Base-by-base conservation (phyloP, 75 land plant species). In the Isoetes taiwanensis region DNA sequence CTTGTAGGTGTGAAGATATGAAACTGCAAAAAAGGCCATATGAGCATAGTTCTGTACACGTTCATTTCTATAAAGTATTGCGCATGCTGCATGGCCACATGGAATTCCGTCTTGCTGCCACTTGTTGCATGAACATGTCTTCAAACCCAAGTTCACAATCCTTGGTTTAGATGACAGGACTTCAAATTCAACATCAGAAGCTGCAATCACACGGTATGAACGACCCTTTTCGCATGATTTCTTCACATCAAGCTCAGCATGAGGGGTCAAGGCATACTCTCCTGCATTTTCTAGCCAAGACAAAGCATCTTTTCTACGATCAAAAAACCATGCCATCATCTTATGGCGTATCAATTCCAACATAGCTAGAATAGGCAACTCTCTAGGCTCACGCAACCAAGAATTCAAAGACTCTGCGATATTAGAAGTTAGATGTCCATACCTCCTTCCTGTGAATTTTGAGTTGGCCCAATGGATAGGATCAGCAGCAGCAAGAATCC, bases 251-350 rank as follows among this genome's bases (percentile, higher is more conserved):
- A 70, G 64, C 53, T 80, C 82, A 39, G 79, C 78, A 24, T 72
- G 39, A 0, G 82, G 78, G 16, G 72, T 77, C 42, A 76, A 72
- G 12, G 75, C 64, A 0, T 72, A 57, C 1, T 64, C 66, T 14
- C 39, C 39, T 9, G 39, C 39, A 37, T 37, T n/a, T n/a, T n/a
- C n/a, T n/a, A n/a, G n/a, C 81, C 82, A 80, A 34, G 72, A 76
- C 76, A 76, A 72, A 34, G 76, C 72, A 1, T 68, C 46, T 35
- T 80, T 75, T 0, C 82, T 62, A 24, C 78, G 56, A 41, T 80
- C 82, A 54, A 72, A 74, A 56, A 80, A 80, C 82, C 82, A 80
- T 25, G 79, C 76, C 82, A 80, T 80, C 11, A 80, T 41, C 56
- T 80, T 77, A 37, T 76, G 52, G 19, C 78, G 34, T 39, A 80